Base-by-base conservation (phyloP, 371 early-diverging fungal species). In the Blakeslea trispora region DNA sequence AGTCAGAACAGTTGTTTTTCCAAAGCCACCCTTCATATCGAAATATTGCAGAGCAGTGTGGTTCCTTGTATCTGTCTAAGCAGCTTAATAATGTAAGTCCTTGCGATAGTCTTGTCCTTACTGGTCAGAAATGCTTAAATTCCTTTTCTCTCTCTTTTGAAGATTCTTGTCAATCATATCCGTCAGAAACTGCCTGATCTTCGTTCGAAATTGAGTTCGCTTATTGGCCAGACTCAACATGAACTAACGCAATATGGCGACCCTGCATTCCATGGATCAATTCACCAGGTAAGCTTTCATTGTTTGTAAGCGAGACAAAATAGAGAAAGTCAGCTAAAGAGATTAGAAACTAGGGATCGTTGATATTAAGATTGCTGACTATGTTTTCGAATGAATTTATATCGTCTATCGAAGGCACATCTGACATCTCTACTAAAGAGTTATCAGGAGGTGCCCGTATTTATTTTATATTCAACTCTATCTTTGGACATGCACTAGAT, bases 381-480 rank as follows among this genome's bases (percentile, higher is more conserved):
- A 85, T 86, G 56, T 91, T 93, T 67, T 84, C 91, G 13, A 87
- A 79, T 45, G 87, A 91, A 47, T 95, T 92, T 71, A 82, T 81
- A 54, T 83, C 89, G 49, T 84, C 91, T 9, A 88, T 93, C 63
- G 91, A 94, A 47, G 94, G 93, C 32, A 92, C 90, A 13, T 81
- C 81, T 3, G 61, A 86, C 21, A 86, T 95, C 58, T 85, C 94
- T 8, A 89, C 93, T 41, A 91, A 90, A 49, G 98, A 99, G 73
- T 72, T 99, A 70, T 85, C 87, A 57, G 94, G 95, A 45, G 97
- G 96, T 19, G 96, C 95, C 22, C 83, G 94, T 61, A 84, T 97
- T 39, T 91, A 94, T 72, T 91, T 91, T 68, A 93, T 94, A 37
- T 94, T 95, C 73, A 92, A 97, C 64, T 82, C 84, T 53, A 81